Percentiles rank a stretch among this genome's conserved stretches.
These are phyloP conservation scores for Planoprotostelium fungivorum DNA, from an alignment of 78 protist species.

Conservation along the genomic window DNA sequence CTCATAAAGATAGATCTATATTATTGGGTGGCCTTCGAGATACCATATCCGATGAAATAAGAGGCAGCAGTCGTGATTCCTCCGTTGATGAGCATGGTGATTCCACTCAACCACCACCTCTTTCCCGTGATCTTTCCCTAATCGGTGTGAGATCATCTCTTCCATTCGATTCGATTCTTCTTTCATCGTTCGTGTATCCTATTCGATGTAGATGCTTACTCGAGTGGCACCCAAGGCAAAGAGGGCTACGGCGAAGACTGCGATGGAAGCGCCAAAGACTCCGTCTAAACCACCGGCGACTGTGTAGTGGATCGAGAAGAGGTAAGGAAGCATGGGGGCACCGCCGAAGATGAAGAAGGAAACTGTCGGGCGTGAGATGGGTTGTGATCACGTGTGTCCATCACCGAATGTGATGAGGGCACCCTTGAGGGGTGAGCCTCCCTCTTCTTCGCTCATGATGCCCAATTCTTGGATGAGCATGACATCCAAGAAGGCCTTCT, in stretches of 20 bases:
- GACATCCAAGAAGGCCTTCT: slow-evolving; percentile 4
- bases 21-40: background rate
- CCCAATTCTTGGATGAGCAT: slow-evolving; percentile 57
- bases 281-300: background rate
- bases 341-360: slow-evolving; percentile 24
- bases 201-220: too few relatives aligned
- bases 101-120: slow-evolving; percentile 34
- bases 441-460: slow-evolving; percentile 21
- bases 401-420: background rate
- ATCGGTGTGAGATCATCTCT: background rate
- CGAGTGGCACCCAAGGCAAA: background rate
- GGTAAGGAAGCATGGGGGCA: slow-evolving; percentile 10
- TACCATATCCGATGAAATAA: slow-evolving; percentile 55
- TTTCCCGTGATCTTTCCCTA: slow-evolving; percentile 16
- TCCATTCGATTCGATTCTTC: too few relatives aligned
- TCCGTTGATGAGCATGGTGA: slow-evolving; percentile 50
- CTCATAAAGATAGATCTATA: too few relatives aligned
- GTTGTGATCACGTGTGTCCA: background rate
- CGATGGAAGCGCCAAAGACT: background rate
- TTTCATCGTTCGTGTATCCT: too few relatives aligned
- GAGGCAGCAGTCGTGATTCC: slow-evolving; percentile 56
- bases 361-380: background rate
- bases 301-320: background rate
- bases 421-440: slow-evolving; percentile 8
- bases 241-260: background rate